These are phyloP conservation scores for Hygrophorus pudorinus DNA, from an alignment of 768 basidiomycete species.

Conservation along the genomic window DNA sequence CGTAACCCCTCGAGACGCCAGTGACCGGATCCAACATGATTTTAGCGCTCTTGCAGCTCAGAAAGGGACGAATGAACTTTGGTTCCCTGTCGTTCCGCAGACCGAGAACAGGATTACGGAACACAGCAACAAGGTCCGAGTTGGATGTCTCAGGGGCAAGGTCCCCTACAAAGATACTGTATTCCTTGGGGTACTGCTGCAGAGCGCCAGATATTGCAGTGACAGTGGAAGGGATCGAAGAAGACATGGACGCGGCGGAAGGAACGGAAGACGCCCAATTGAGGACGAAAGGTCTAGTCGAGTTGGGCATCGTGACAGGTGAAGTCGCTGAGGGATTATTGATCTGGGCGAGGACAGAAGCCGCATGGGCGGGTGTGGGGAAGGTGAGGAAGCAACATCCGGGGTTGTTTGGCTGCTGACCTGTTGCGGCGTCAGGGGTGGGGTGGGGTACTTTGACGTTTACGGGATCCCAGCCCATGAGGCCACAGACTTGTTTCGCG, in stretches of 20 bases:
- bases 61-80: conserved; percentile 80
- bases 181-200: conserved; percentile 72
- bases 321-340: conserved; percentile 31
- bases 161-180: conserved; percentile 92
- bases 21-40: conserved; percentile 91
- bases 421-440: conserved; percentile 42
- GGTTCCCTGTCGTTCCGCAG: conserved; percentile 80
- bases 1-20: conserved; percentile 84
- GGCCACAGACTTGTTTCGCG: conserved; percentile 73
- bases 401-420: conserved; percentile 70
- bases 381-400: conserved; percentile 88
- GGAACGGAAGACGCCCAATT: conserved; percentile 55
- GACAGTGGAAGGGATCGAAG: conserved; percentile 19
- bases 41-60: conserved; percentile 91
- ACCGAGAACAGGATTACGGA: conserved; percentile 82
- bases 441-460: conserved; percentile 64
- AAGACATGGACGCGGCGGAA: conserved; percentile 20
- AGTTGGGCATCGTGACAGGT: conserved; percentile 76
- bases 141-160: conserved; percentile 89
- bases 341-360: conserved; percentile 62
- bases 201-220: conserved; percentile 22
- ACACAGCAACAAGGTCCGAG: conserved; percentile 90
- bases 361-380: conserved; percentile 57
- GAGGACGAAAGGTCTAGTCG: conserved; percentile 68
- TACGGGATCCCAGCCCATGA: conserved; percentile 83